phyloP scores from a whole-genome alignment of 1,139 yeast genomes.

The Pichia kudriavzevii region DNA sequence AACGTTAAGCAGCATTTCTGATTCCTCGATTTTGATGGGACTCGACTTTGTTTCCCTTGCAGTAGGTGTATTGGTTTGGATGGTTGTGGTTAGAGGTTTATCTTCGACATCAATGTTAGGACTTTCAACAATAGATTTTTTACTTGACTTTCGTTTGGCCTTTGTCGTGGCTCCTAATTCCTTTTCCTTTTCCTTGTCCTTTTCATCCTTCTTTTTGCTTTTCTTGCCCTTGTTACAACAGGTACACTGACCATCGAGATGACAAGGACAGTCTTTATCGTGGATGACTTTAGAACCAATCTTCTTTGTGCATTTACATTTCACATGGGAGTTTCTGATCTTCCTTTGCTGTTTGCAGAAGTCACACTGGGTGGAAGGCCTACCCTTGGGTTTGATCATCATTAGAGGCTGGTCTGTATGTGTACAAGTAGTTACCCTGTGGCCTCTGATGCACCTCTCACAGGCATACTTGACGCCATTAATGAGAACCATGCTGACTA shows the following conservation, averaged over 20 bases:
- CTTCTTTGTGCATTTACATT: slow-evolving; percentile 65
- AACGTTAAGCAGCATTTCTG: no score
- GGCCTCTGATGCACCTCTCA: slow-evolving; percentile 93
- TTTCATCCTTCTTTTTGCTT: slow-evolving; percentile 14
- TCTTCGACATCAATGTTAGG: background rate
- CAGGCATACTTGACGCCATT: slow-evolving; percentile 95
- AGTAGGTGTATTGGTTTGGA: no score
- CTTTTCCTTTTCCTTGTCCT: slow-evolving; percentile 3
- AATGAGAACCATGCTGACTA: slow-evolving; percentile 62
- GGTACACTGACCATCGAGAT: slow-evolving; percentile 49
- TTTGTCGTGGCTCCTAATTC: slow-evolving; percentile 1
- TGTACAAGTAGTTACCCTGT: slow-evolving; percentile 86
- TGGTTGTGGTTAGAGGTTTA: no score
- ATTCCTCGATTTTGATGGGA: no score
- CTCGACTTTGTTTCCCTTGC: no score
- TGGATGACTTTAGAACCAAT: slow-evolving; percentile 32
- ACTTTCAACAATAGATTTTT: background rate
- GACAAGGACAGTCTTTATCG: slow-evolving; percentile 43
- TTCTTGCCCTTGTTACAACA: slow-evolving; percentile 38
- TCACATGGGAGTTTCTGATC: slow-evolving; percentile 57
- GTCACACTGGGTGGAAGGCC: slow-evolving; percentile 88
- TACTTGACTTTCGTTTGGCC: background rate
- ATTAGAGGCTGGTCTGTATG: slow-evolving; percentile 87
- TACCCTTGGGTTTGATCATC: slow-evolving; percentile 91
- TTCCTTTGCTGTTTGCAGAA: slow-evolving; percentile 82